phyloP scores from a whole-genome alignment of 495 filamentous ascomycete species.

The Collariella sp. region DNA sequence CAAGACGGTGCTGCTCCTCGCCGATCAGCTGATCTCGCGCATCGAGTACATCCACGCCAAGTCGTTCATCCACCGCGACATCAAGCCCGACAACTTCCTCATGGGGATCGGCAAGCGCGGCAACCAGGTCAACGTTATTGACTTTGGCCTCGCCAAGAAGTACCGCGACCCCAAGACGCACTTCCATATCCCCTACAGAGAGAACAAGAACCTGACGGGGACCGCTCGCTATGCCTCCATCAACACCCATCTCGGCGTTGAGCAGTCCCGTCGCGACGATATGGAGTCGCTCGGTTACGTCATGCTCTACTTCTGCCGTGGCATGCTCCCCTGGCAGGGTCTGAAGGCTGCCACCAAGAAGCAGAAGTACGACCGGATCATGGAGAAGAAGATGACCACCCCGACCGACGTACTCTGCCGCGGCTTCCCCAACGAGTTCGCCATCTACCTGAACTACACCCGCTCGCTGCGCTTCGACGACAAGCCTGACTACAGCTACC shows the following conservation, averaged over 20 bases:
- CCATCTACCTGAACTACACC: slow-evolving; percentile 99
- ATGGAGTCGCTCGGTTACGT: slow-evolving; percentile 99
- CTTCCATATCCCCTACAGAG: slow-evolving; percentile 99
- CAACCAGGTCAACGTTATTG: slow-evolving; percentile 99
- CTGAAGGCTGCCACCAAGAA: slow-evolving; percentile 99
- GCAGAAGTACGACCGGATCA: slow-evolving; percentile 99
- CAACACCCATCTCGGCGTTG: slow-evolving; percentile 97
- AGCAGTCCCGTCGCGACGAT: slow-evolving; percentile 98
- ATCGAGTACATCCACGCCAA: slow-evolving; percentile 99
- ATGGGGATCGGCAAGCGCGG: slow-evolving; percentile 99
- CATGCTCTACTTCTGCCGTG: slow-evolving; percentile 99
- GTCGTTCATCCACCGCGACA: slow-evolving; percentile 99
- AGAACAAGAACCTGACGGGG: slow-evolving; percentile 99
- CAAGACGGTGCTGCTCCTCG: slow-evolving; percentile 97
- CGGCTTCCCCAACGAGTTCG: slow-evolving; percentile 98
- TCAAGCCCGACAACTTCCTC: slow-evolving; percentile 99
- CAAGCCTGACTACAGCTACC: slow-evolving; percentile 99
- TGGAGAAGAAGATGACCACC: slow-evolving; percentile 99
- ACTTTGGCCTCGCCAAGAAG: slow-evolving; percentile 99
- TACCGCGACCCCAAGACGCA: slow-evolving; percentile 99
- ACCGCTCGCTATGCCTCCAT: slow-evolving; percentile 99
- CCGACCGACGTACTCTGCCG: slow-evolving; percentile 98
- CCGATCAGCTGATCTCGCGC: slow-evolving; percentile 97
- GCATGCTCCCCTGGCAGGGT: slow-evolving; percentile 97
- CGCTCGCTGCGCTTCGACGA: slow-evolving; percentile 98